These are phyloP conservation scores for Phytophthora fragariaefolia DNA, from an alignment of 352 stramenopile genomes.

Conservation along the genomic window DNA sequence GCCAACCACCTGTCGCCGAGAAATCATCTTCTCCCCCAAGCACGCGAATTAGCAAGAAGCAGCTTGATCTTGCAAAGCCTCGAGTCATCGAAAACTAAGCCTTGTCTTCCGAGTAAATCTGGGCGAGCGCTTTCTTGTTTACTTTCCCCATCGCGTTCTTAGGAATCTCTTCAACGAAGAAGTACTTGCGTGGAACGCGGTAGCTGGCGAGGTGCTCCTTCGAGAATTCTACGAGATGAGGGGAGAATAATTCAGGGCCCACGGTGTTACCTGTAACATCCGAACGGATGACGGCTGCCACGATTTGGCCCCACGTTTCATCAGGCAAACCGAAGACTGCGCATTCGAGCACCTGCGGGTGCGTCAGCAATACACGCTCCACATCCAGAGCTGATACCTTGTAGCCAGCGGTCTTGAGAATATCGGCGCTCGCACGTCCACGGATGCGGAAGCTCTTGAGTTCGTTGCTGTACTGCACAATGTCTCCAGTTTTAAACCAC, in stretches of 20 bases:
- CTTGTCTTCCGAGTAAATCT: constrained; percentile 35
- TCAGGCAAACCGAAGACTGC: constrained; percentile 88
- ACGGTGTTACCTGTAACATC: constrained; percentile 23
- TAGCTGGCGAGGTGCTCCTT: constrained; percentile 82
- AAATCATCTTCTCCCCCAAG: constrained; percentile 39
- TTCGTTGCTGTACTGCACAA: constrained; percentile 79
- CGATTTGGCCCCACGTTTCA: constrained; percentile 86
- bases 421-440: constrained; percentile 90
- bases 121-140: constrained; percentile 91
- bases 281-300: constrained; percentile 67
- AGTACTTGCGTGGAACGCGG: constrained; percentile 76
- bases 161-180: constrained; percentile 84
- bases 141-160: constrained; percentile 96
- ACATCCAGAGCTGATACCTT: constrained; percentile 94
- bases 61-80: not conserved
- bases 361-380: constrained; percentile 85
- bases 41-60: constrained; percentile 19
- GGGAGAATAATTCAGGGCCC: constrained; percentile 26
- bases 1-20: constrained; percentile 22
- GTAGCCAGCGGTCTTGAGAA: constrained; percentile 93
- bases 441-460: constrained; percentile 88
- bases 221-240: constrained; percentile 57
- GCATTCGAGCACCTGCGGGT: constrained; percentile 82
- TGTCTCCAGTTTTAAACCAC: constrained; percentile 93
- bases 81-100: constrained; percentile 16